Percentiles rank a stretch among this genome's conserved stretches.
These are phyloP conservation scores for Barnettozyma californica DNA, from an alignment of 805 yeast genomes.

Conservation along the genomic window DNA sequence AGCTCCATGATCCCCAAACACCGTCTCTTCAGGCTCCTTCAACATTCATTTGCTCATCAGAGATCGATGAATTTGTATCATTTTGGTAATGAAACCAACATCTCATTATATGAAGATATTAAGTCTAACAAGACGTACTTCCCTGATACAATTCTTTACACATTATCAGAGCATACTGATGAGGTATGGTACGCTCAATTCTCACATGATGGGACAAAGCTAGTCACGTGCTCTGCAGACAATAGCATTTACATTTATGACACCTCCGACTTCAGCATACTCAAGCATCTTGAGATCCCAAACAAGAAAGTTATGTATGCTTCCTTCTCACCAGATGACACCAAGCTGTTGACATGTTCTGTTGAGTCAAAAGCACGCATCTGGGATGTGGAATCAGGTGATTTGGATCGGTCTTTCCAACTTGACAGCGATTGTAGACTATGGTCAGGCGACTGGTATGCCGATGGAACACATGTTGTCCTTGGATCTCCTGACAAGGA, in stretches of 20 bases:
- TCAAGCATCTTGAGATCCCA: slow-evolving; percentile 38
- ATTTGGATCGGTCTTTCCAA: slow-evolving; percentile 18
- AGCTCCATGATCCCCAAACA: slow-evolving; percentile 48
- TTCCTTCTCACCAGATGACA: slow-evolving; percentile 73
- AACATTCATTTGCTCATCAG: slow-evolving; percentile 48
- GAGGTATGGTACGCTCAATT: slow-evolving; percentile 85
- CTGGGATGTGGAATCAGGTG: slow-evolving; percentile 52
- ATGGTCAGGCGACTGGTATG: slow-evolving; percentile 69
- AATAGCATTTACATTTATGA: slow-evolving; percentile 60
- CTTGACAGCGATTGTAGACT: slow-evolving; percentile 29
- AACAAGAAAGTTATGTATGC: slow-evolving; percentile 55
- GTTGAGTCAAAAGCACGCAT: slow-evolving; percentile 65
- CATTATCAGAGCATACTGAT: slow-evolving; percentile 49
- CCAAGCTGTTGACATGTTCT: slow-evolving; percentile 62
- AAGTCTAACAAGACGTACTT: slow-evolving; percentile 30
- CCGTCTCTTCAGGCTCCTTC: slow-evolving; percentile 43
- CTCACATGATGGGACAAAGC: slow-evolving; percentile 66
- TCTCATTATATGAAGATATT: slow-evolving; percentile 34
- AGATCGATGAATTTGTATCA: slow-evolving; percentile 31
- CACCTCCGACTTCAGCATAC: slow-evolving; percentile 35
- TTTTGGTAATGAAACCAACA: slow-evolving; percentile 24
- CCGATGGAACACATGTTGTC: slow-evolving; percentile 48
- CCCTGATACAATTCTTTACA: slow-evolving; percentile 44
- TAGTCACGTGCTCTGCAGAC: slow-evolving; percentile 78
- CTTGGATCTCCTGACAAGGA: slow-evolving; percentile 76